These are phyloP conservation scores for Tetrapisispora phaffii DNA, from an alignment of 805 yeast genomes.

Conservation along the genomic window DNA sequence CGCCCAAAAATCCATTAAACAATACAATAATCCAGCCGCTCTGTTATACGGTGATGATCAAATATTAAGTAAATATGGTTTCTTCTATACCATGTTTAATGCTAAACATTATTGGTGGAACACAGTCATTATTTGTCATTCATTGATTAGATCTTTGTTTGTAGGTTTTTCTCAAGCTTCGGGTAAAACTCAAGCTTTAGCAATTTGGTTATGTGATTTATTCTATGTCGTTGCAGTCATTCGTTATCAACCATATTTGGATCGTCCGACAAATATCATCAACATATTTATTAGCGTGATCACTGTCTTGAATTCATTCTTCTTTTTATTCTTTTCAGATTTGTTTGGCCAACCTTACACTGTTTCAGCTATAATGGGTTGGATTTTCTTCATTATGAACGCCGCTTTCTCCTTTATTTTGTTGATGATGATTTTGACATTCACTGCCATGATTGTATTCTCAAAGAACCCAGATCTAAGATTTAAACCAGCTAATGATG, in stretches of 20 bases:
- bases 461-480: conserved; percentile 84
- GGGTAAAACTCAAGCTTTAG: conserved; percentile 75
- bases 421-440: conserved; percentile 58
- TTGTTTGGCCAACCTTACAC: conserved; percentile 71
- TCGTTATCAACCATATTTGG: conserved; percentile 63
- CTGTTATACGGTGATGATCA: conserved; percentile 68
- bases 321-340: conserved; percentile 78
- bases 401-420: conserved; percentile 79
- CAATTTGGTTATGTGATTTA: conserved; percentile 66
- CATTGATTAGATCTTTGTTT: conserved; percentile 57
- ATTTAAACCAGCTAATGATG: conserved; percentile 83
- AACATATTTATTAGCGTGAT: conserved; percentile 67
- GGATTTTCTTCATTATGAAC: conserved; percentile 78
- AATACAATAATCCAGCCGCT: conserved; percentile 77
- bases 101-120: conserved; percentile 83
- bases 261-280: conserved; percentile 70
- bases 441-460: conserved; percentile 50
- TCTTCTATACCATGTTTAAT: conserved; percentile 79
- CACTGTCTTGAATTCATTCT: conserved; percentile 65
- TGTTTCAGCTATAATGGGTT: conserved; percentile 82
- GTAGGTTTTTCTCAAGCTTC: conserved; percentile 70
- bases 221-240: conserved; percentile 56
- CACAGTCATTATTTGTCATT: conserved; percentile 48
- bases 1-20: conserved; percentile 51
- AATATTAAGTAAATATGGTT: conserved; percentile 73